Conservation (phyloP, 441 rosid genomes). For the Syzygium syzygioides region DNA sequence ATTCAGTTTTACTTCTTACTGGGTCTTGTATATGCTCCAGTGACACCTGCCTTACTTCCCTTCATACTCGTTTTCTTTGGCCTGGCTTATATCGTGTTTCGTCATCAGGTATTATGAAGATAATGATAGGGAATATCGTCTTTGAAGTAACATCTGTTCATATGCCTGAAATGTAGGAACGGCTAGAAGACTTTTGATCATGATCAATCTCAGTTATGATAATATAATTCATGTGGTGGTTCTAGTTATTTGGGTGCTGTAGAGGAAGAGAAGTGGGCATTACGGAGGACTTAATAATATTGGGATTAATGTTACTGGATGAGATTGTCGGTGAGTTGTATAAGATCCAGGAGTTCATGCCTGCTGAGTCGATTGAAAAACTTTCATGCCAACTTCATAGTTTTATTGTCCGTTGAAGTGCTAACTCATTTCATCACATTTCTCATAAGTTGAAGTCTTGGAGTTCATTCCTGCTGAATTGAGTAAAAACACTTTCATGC, state of each 20-base stretch:
- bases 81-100: slow-evolving; percentile 72
- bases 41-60: slow-evolving; percentile 83
- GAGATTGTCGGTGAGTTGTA: too few relatives aligned
- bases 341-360: background rate
- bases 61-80: slow-evolving; percentile 75
- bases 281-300: too few relatives aligned
- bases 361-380: background rate
- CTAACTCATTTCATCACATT: background rate
- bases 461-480: background rate
- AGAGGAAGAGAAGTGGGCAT: background rate
- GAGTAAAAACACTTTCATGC: background rate
- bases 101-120: slow-evolving; percentile 64
- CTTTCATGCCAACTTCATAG: background rate
- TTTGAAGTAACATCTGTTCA: background rate
- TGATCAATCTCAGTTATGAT: background rate
- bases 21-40: slow-evolving; percentile 82
- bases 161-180: background rate
- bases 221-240: background rate
- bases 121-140: background rate
- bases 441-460: background rate
- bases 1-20: slow-evolving; percentile 85
- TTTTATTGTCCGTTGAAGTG: background rate
- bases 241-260: background rate
- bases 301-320: too few relatives aligned
- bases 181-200: background rate